A percentile compares a stretch with the other conserved stretches of the same genome.
phyloP scores from a whole-genome alignment of 257 asterid species.

The Catharanthus roseus region DNA sequence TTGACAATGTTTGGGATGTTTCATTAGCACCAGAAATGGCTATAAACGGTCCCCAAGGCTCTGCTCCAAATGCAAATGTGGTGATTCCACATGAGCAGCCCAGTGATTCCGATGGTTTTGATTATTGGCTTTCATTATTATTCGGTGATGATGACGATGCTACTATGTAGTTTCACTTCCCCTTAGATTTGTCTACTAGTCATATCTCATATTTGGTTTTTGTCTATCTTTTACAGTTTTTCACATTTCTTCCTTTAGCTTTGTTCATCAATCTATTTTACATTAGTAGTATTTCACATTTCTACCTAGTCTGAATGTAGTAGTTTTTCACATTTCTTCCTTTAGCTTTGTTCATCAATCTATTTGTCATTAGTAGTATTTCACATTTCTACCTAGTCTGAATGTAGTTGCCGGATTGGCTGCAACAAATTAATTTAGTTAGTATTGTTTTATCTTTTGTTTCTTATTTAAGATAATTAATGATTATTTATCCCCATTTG shows the following conservation, averaged over 20 bases:
- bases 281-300: neutral
- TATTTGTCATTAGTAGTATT: neutral
- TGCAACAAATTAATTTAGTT: neutral
- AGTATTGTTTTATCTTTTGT: neutral
- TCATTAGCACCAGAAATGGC: neutral
- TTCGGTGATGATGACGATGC: too few relatives aligned
- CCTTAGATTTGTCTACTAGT: too few relatives aligned
- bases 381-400: neutral
- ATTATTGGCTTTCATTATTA: too few relatives aligned
- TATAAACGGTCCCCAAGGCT: neutral
- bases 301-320: neutral
- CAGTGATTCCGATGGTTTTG: too few relatives aligned
- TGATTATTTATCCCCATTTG: too few relatives aligned
- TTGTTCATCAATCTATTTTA: too few relatives aligned
- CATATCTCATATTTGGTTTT: too few relatives aligned
- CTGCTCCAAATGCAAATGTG: neutral
- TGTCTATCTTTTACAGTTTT: too few relatives aligned
- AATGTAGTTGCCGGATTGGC: neutral
- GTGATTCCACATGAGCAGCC: neutral
- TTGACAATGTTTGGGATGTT: too few relatives aligned
- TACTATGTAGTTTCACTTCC: too few relatives aligned
- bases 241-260: neutral
- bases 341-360: too few relatives aligned
- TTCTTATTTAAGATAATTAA: too few relatives aligned
- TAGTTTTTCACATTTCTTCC: constrained; percentile 5